phyloP scores from a whole-genome alignment of 345 rosid genomes.

The Salix udensis region DNA sequence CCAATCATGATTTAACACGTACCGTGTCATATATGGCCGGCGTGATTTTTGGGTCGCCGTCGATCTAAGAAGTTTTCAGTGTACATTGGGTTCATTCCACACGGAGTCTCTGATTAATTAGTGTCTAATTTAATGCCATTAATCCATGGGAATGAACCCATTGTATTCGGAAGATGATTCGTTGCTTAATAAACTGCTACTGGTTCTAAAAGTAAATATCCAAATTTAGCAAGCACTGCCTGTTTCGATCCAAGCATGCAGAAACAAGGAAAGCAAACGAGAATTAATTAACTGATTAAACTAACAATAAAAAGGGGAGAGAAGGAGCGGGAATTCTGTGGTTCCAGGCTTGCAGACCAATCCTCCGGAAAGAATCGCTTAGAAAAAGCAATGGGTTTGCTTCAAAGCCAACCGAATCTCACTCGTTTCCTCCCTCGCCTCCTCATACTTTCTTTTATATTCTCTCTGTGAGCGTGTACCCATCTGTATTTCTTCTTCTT shows the following conservation, averaged over 20 bases:
- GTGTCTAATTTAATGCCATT: neutral
- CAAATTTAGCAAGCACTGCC: neutral
- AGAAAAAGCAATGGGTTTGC: slow-evolving; percentile 57
- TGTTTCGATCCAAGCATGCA: neutral
- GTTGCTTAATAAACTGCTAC: no score
- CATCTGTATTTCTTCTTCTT: neutral
- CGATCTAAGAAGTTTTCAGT: slow-evolving; percentile 6
- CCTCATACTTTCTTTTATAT: slow-evolving; percentile 20
- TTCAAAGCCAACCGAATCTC: slow-evolving; percentile 68
- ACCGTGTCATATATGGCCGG: slow-evolving; percentile 20
- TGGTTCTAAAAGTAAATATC: no score
- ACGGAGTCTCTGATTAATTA: slow-evolving; percentile 6
- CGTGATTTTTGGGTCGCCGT: slow-evolving; percentile 36
- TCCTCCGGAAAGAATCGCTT: slow-evolving; percentile 43
- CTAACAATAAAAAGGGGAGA: neutral
- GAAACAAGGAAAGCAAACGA: neutral
- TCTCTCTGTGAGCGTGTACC: neutral
- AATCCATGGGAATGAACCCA: no score
- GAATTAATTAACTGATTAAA: neutral
- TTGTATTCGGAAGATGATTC: no score
- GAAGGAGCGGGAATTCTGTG: slow-evolving; percentile 30
- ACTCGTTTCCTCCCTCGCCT: slow-evolving; percentile 45
- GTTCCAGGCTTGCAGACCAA: slow-evolving; percentile 66
- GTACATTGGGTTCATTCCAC: slow-evolving; percentile 24
- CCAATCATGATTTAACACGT: slow-evolving; percentile 3